Conservation (phyloP, 164 flowering plant species). For the Magnolia officinalis region DNA sequence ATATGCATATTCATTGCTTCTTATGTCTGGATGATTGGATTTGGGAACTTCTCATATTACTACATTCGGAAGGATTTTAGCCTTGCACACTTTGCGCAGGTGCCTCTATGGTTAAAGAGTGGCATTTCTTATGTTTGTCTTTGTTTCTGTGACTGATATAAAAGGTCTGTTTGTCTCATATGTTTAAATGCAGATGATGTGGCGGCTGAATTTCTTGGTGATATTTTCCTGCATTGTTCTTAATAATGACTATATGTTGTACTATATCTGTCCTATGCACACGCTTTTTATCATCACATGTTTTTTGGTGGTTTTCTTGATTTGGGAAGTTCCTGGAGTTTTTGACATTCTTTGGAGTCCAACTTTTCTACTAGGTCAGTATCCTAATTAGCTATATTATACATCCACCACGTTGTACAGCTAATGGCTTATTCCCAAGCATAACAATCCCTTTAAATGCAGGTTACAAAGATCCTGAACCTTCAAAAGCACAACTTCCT, state of each 20-base stretch:
- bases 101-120: slow-evolving; percentile 11
- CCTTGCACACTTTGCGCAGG: slow-evolving; percentile 91
- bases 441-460: no score
- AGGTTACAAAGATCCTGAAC: no score
- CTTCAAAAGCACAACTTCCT: no score
- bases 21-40: slow-evolving; percentile 99
- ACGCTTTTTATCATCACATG: no score
- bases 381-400: not conserved
- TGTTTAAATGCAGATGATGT: slow-evolving; percentile 89
- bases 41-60: slow-evolving; percentile 96
- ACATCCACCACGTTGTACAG: not conserved
- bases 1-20: slow-evolving; percentile 97
- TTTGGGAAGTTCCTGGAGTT: slow-evolving; percentile 96
- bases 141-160: not conserved
- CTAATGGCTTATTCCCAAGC: no score
- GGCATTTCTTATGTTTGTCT: not conserved
- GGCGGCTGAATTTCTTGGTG: no score
- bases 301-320: slow-evolving; percentile 78
- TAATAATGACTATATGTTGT: no score
- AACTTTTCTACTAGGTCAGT: slow-evolving; percentile 71
- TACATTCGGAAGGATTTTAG: slow-evolving; percentile 93
- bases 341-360: slow-evolving; percentile 86
- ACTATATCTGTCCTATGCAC: no score
- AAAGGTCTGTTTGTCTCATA: not conserved
- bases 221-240: no score